These are phyloP conservation scores for Pulveroboletus ravenelii DNA, from an alignment of 768 basidiomycete genomes.

Conservation along the genomic window DNA sequence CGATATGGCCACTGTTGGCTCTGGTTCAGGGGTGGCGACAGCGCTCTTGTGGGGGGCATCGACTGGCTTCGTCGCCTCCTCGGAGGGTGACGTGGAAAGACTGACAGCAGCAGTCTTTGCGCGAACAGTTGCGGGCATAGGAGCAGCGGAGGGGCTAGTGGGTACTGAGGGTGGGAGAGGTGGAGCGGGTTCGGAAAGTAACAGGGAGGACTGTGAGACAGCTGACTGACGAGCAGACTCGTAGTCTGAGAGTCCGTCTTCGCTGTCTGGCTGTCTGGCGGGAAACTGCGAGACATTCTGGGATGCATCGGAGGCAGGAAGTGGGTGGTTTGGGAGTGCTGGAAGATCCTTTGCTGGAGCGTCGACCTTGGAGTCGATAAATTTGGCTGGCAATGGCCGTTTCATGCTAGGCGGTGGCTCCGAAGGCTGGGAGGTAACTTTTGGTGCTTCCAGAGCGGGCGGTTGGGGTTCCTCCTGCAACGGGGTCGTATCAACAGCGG, in stretches of 20 bases:
- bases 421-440: not conserved
- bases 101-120: not conserved
- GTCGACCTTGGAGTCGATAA: not conserved
- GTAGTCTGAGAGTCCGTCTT: constrained; percentile 10
- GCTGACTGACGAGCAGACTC: constrained; percentile 15
- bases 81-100: not conserved
- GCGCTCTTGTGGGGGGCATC: not conserved
- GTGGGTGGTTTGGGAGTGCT: not conserved
- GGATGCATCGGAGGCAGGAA: not conserved
- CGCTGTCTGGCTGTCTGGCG: not conserved
- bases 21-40: constrained; percentile 2
- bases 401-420: constrained; percentile 1
- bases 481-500: not conserved
- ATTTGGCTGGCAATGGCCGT: not conserved
- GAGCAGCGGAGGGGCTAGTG: not conserved
- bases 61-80: constrained; percentile 1
- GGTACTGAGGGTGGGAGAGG: not conserved
- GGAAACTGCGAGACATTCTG: constrained; percentile 4
- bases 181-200: not conserved
- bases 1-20: not conserved
- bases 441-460: not conserved
- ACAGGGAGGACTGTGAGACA: constrained; percentile 6
- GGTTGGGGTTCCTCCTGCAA: constrained; percentile 2
- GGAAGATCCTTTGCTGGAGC: constrained; percentile 1
- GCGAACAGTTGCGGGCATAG: not conserved